phyloP scores from a whole-genome alignment of 805 yeast species.

The Sugiyamaella lignohabitans region DNA sequence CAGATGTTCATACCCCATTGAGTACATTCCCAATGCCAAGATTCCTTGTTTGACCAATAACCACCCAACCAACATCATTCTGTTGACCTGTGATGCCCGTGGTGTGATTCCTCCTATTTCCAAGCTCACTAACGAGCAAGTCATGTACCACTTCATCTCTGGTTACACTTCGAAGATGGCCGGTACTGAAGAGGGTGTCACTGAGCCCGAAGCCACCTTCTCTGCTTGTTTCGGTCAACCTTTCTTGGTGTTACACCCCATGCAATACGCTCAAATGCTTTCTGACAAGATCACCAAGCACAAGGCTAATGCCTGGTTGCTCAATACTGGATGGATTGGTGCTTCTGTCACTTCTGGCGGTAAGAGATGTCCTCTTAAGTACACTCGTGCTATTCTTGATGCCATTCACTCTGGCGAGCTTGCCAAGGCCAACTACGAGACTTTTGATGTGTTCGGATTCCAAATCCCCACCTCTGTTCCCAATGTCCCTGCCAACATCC shows the following conservation, averaged over 20 bases:
- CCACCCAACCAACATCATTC: constrained; percentile 88
- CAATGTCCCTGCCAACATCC: constrained; percentile 74
- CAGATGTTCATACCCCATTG: constrained; percentile 97
- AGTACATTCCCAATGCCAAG: constrained; percentile 91
- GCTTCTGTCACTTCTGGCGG: constrained; percentile 89
- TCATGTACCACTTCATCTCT: constrained; percentile 97
- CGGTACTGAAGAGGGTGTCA: constrained; percentile 97
- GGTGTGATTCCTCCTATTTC: constrained; percentile 98
- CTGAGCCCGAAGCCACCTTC: constrained; percentile 97
- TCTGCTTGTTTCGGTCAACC: constrained; percentile 99
- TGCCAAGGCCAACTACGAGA: constrained; percentile 72
- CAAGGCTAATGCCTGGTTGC: constrained; percentile 89
- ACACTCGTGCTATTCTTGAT: constrained; percentile 93
- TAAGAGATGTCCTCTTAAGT: constrained; percentile 94
- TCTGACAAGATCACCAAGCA: constrained; percentile 86
- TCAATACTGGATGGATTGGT: constrained; percentile 99
- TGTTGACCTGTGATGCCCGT: constrained; percentile 94
- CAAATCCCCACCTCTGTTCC: constrained; percentile 77
- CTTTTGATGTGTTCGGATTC: constrained; percentile 79
- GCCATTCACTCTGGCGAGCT: constrained; percentile 90
- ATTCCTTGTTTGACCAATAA: constrained; percentile 85
- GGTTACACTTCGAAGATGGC: constrained; percentile 99
- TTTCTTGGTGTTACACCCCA: constrained; percentile 95
- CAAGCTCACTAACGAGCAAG: constrained; percentile 87
- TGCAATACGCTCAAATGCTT: constrained; percentile 94